These are phyloP conservation scores for Trypanosoma grayi DNA, from an alignment of 208 protist species.

Conservation along the genomic window DNA sequence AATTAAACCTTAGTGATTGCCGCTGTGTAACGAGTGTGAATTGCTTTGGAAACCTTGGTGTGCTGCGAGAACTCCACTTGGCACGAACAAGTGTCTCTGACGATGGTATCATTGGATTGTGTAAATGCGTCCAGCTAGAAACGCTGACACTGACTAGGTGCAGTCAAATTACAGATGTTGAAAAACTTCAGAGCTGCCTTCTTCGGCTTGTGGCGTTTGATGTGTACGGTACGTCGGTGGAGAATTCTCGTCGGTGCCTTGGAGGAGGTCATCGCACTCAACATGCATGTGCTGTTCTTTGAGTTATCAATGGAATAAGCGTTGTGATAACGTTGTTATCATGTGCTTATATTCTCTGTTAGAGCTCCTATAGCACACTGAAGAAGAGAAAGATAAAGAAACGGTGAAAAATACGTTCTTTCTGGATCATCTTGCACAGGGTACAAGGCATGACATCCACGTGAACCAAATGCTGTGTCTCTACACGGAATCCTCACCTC, in stretches of 20 bases:
- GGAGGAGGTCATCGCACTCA: conserved; percentile 47
- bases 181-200: conserved; percentile 35
- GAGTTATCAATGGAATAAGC: conserved; percentile 2
- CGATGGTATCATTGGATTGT: conserved; percentile 43
- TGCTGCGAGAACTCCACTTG: conserved; percentile 53
- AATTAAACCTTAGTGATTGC: conserved; percentile 62
- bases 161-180: conserved; percentile 42
- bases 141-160: conserved; percentile 68
- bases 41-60: conserved; percentile 36
- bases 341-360: not conserved
- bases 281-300: conserved; percentile 63
- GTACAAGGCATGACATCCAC: too few relatives aligned
- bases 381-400: too few relatives aligned
- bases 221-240: conserved; percentile 77
- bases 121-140: conserved; percentile 47
- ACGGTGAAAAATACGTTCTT: too few relatives aligned
- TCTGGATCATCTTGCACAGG: too few relatives aligned
- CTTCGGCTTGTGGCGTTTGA: conserved; percentile 66
- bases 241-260: conserved; percentile 28
- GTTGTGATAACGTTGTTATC: not conserved
- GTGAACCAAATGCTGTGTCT: not conserved
- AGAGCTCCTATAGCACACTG: not conserved
- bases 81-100: conserved; percentile 48
- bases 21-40: conserved; percentile 64
- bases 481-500: too few relatives aligned